These are phyloP conservation scores for Mrakia gelida DNA, from an alignment of 768 basidiomycete species.

Conservation along the genomic window DNA sequence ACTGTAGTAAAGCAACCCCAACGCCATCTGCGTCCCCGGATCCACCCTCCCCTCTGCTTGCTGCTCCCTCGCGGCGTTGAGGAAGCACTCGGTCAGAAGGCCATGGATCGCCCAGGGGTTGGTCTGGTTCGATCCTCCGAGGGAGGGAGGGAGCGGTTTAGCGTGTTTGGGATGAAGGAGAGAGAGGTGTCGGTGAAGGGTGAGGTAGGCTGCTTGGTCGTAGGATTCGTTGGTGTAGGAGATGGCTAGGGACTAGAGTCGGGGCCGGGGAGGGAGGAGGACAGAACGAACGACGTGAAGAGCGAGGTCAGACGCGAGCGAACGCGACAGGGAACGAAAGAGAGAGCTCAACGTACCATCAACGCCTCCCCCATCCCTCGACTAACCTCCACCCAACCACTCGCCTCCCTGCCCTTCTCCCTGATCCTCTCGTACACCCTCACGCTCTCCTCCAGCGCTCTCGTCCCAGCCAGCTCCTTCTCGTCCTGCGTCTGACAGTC, in stretches of 20 bases:
- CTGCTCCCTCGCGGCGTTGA: slow-evolving; percentile 75
- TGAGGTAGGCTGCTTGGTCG: slow-evolving; percentile 77
- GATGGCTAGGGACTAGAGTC: slow-evolving; percentile 79
- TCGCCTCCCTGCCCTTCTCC: slow-evolving; percentile 26
- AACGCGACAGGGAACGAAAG: no score
- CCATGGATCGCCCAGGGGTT: slow-evolving; percentile 74
- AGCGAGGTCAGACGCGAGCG: no score
- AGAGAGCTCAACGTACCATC: slow-evolving; percentile 14
- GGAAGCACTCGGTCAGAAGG: slow-evolving; percentile 73
- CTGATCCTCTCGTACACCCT: slow-evolving; percentile 54
- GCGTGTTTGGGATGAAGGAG: slow-evolving; percentile 52
- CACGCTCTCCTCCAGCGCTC: slow-evolving; percentile 52
- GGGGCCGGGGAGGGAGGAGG: neutral
- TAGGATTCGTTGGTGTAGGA: slow-evolving; percentile 92
- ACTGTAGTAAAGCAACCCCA: slow-evolving; percentile 87
- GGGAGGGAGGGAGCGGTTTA: slow-evolving; percentile 46
- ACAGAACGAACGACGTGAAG: no score
- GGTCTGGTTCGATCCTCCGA: slow-evolving; percentile 11
- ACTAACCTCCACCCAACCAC: slow-evolving; percentile 20
- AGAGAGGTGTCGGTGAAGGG: slow-evolving; percentile 80
- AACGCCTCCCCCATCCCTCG: slow-evolving; percentile 33
- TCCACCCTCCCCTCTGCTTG: slow-evolving; percentile 63
- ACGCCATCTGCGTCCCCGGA: slow-evolving; percentile 85
- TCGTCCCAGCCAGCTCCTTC: slow-evolving; percentile 47
- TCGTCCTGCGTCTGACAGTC: slow-evolving; percentile 63